Conservation (phyloP, 2,329 filamentous ascomycete species). For the Xylariaceae sp. region DNA sequence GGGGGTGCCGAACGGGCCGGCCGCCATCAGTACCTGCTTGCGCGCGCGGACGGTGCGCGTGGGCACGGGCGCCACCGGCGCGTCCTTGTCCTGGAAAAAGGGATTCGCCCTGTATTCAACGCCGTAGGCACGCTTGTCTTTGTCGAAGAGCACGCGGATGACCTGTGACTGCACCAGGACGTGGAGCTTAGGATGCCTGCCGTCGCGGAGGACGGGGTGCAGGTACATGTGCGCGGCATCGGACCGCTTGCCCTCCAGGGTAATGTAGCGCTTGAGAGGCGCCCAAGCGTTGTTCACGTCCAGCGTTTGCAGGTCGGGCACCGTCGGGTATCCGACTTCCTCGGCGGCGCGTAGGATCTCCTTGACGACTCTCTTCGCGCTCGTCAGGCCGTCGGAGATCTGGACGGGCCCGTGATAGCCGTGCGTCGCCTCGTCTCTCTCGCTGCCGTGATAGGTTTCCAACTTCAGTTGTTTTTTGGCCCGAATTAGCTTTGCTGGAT, state of each 20-base stretch:
- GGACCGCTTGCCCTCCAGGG: conserved; percentile 27
- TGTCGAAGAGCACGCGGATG: conserved; percentile 48
- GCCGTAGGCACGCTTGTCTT: conserved; percentile 44
- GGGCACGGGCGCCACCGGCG: conserved; percentile 19
- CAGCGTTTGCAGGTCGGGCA: conserved; percentile 45
- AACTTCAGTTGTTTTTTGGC: conserved; percentile 18
- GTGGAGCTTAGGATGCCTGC: conserved; percentile 30
- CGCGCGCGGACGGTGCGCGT: conserved; percentile 40
- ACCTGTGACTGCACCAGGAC: conserved; percentile 30
- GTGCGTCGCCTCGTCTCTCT: conserved; percentile 38
- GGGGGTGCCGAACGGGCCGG: conserved; percentile 49
- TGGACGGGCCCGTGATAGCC: conserved; percentile 44
- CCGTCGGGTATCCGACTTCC: conserved; percentile 42
- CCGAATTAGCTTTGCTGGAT: not conserved
- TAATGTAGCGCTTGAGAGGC: conserved; percentile 24
- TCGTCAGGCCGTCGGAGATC: conserved; percentile 42
- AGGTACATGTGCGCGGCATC: conserved; percentile 28
- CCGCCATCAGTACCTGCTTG: conserved; percentile 47
- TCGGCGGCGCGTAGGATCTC: conserved; percentile 43
- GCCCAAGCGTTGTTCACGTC: conserved; percentile 35
- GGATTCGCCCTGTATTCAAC: conserved; percentile 50
- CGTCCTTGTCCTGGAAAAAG: conserved; percentile 33
- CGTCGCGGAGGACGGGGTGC: conserved; percentile 27
- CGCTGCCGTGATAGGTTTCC: conserved; percentile 30
- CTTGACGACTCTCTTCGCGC: conserved; percentile 36